These are phyloP conservation scores for Hypoxylon fragiforme DNA, from an alignment of 495 filamentous ascomycete genomes.

Conservation along the genomic window DNA sequence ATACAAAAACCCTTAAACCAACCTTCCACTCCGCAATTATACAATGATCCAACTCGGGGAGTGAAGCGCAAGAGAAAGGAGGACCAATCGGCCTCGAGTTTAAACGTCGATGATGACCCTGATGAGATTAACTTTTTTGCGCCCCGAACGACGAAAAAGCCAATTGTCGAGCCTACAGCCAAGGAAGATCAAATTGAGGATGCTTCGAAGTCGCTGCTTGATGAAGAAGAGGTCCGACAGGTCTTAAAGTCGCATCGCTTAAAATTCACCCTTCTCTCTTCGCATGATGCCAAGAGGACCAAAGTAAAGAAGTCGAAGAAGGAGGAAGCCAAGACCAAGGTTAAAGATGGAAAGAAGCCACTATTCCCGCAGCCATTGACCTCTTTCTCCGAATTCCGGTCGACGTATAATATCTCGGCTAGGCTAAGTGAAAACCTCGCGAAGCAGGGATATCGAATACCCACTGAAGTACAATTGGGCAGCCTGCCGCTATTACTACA, in stretches of 20 bases:
- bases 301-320: conserved; percentile 43
- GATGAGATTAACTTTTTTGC: conserved; percentile 57
- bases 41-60: conserved; percentile 49
- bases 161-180: conserved; percentile 14
- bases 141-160: conserved; percentile 29
- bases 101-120: conserved; percentile 32
- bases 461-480: conserved; percentile 92
- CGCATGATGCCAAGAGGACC: conserved; percentile 32
- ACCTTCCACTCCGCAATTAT: conserved; percentile 53
- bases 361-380: conserved; percentile 76
- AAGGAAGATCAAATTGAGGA: conserved; percentile 22
- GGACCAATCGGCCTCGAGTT: conserved; percentile 28
- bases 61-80: conserved; percentile 56
- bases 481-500: conserved; percentile 76
- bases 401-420: conserved; percentile 68
- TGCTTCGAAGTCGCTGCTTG: conserved; percentile 42
- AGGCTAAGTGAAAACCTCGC: conserved; percentile 77
- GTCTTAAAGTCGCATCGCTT: conserved; percentile 82
- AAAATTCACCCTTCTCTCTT: conserved; percentile 73
- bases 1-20: conserved; percentile 37
- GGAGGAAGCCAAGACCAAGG: conserved; percentile 42
- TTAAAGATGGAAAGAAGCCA: conserved; percentile 56
- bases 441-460: conserved; percentile 78
- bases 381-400: conserved; percentile 72
- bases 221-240: conserved; percentile 69